Evolutionary conservation across 75 land plant species (phyloP).

Genomic region (Pinus albicaulis): DNA sequence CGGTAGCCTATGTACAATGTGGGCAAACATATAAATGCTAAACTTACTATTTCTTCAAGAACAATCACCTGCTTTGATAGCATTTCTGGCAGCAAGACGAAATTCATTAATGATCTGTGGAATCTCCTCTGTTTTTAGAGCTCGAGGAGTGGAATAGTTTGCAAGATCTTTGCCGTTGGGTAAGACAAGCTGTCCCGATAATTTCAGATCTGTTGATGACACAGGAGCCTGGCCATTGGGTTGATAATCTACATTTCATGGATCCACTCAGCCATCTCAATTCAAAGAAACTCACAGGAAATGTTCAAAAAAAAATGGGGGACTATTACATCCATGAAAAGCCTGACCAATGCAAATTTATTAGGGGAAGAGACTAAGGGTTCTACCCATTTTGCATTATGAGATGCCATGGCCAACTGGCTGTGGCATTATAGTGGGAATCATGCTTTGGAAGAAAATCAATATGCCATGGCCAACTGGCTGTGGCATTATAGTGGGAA

Average conservation of each 20-base stretch:
- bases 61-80: slow-evolving; percentile 62
- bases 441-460: too few relatives aligned
- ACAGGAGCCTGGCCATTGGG: slow-evolving; percentile 56
- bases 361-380: too few relatives aligned
- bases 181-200: background rate
- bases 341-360: background rate
- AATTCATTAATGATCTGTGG: slow-evolving; percentile 56
- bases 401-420: too few relatives aligned
- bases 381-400: too few relatives aligned
- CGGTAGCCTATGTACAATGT: too few relatives aligned
- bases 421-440: too few relatives aligned
- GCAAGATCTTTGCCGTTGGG: slow-evolving; percentile 7
- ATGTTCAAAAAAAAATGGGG: background rate
- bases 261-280: too few relatives aligned
- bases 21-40: too few relatives aligned
- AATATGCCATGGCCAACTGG: background rate
- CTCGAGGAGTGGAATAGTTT: slow-evolving; percentile 35
- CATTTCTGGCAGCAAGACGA: slow-evolving; percentile 75
- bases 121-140: slow-evolving; percentile 37
- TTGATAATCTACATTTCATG: slow-evolving; percentile 34
- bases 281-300: background rate
- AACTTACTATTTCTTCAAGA: too few relatives aligned
- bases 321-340: background rate
- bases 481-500: too few relatives aligned
- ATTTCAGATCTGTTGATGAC: slow-evolving; percentile 33